These are phyloP conservation scores for Cutaneotrichosporon dermatis DNA, from an alignment of 1,284 basidiomycete genomes.

Conservation along the genomic window DNA sequence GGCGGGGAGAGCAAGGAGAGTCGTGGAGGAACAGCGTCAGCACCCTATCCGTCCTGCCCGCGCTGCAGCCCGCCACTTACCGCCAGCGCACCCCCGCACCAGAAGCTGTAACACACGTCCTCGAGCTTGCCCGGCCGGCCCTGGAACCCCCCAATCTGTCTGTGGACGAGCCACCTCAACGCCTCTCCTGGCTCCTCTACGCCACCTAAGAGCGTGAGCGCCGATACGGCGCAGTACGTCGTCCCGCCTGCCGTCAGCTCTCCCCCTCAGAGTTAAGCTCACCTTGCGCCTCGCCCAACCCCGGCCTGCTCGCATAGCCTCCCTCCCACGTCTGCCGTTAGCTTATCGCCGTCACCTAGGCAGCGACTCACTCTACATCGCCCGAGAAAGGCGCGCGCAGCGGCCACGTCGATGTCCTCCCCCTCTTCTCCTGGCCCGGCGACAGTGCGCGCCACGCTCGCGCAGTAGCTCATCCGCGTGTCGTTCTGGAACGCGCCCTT, in stretches of 20 bases:
- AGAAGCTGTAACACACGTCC: conserved; percentile 92
- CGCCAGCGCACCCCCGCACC: conserved; percentile 74
- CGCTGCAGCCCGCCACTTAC: conserved; percentile 50
- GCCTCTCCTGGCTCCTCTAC: conserved; percentile 20
- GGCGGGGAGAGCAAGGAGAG: not conserved
- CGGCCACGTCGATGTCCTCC: conserved; percentile 47
- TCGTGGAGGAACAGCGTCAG: not conserved
- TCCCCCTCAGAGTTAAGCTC: conserved; percentile 18
- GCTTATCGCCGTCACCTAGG: not conserved
- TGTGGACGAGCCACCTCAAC: conserved; percentile 71
- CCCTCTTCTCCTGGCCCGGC: conserved; percentile 56
- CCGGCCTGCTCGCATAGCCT: conserved; percentile 77
- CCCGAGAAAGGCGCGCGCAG: conserved; percentile 59
- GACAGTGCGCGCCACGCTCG: conserved; percentile 52
- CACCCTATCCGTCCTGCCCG: not conserved
- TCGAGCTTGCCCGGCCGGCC: conserved; percentile 79
- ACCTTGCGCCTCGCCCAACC: conserved; percentile 78
- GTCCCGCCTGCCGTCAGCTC: conserved; percentile 64
- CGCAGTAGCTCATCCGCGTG: conserved; percentile 76
- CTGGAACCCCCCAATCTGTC: conserved; percentile 76
- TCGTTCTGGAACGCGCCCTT: conserved; percentile 42
- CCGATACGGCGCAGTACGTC: conserved; percentile 84
- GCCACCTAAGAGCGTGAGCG: conserved; percentile 57
- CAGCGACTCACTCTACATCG: conserved; percentile 52
- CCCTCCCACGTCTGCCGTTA: conserved; percentile 76